A percentile compares a stretch with the other conserved stretches of the same genome.
Conservation (phyloP, 352 stramenopile genomes). For the Sclerospora graminicola region DNA sequence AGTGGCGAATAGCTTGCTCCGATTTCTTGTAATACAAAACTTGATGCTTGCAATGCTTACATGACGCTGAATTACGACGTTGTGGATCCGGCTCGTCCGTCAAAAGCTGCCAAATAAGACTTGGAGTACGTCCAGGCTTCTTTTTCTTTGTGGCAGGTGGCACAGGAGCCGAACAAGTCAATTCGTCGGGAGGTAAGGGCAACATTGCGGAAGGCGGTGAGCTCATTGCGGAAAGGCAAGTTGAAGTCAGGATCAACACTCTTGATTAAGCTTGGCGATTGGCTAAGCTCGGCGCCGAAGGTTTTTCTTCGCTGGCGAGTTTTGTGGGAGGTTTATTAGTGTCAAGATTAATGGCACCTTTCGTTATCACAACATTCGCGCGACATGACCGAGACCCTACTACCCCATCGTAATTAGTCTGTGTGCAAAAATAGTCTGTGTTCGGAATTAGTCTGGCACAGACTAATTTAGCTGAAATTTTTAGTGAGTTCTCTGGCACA, state of each 20-base stretch:
- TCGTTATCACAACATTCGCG: background rate
- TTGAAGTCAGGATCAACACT: slow-evolving; percentile 17
- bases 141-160: slow-evolving; percentile 50
- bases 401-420: too few relatives aligned
- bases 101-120: slow-evolving; percentile 73
- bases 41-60: slow-evolving; percentile 81
- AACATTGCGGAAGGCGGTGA: slow-evolving; percentile 9
- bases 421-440: too few relatives aligned
- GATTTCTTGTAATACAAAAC: slow-evolving; percentile 85
- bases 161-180: background rate
- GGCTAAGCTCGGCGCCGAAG: slow-evolving; percentile 1
- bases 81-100: slow-evolving; percentile 75
- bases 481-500: too few relatives aligned
- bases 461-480: background rate
- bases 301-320: slow-evolving; percentile 12
- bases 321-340: slow-evolving; percentile 10
- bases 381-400: background rate
- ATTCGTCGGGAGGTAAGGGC: slow-evolving; percentile 10
- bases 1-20: slow-evolving; percentile 70
- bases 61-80: slow-evolving; percentile 57
- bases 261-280: slow-evolving; percentile 3
- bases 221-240: slow-evolving; percentile 24
- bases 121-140: slow-evolving; percentile 50
- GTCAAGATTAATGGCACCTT: background rate
- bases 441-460: too few relatives aligned